These are phyloP conservation scores for Lentinula edodes DNA, from an alignment of 768 basidiomycete species.

Conservation along the genomic window DNA sequence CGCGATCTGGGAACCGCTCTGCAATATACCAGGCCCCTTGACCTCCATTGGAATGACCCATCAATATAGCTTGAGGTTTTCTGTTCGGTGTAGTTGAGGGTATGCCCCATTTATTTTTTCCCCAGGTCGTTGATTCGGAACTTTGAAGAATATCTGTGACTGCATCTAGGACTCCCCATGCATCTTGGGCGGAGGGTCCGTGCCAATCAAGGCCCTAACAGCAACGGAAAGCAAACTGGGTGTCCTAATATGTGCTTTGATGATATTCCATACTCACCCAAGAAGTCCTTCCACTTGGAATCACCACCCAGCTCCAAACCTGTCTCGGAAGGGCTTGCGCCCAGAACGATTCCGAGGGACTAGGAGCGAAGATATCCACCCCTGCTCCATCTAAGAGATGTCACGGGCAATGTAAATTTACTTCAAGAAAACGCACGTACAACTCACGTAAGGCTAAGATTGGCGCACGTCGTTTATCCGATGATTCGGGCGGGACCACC, in stretches of 20 bases:
- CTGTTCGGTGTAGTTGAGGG: slow-evolving; percentile 13
- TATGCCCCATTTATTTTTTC: background rate
- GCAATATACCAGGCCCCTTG: slow-evolving; percentile 85
- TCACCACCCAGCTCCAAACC: slow-evolving; percentile 63
- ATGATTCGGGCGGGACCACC: slow-evolving; percentile 45
- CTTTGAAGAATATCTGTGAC: slow-evolving; percentile 40
- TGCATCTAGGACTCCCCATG: slow-evolving; percentile 57
- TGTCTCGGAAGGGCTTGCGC: slow-evolving; percentile 54
- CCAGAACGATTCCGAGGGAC: slow-evolving; percentile 45
- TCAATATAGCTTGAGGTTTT: slow-evolving; percentile 48
- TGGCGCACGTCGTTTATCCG: slow-evolving; percentile 23
- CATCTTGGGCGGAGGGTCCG: slow-evolving; percentile 71
- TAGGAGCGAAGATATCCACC: slow-evolving; percentile 50
- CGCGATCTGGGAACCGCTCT: slow-evolving; percentile 70
- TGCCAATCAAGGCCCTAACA: slow-evolving; percentile 88
- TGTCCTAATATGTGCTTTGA: background rate
- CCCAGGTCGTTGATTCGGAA: slow-evolving; percentile 27
- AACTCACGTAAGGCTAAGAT: slow-evolving; percentile 62
- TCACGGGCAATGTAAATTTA: background rate
- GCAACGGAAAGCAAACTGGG: background rate
- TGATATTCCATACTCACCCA: slow-evolving; percentile 47
- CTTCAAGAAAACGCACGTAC: too few species aligned
- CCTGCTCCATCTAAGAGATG: slow-evolving; percentile 72
- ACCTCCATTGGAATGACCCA: slow-evolving; percentile 92
- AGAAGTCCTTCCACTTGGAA: slow-evolving; percentile 78